Evolutionary conservation across 306 rosid species (phyloP).

Genomic region (Alnus glutinosa): DNA sequence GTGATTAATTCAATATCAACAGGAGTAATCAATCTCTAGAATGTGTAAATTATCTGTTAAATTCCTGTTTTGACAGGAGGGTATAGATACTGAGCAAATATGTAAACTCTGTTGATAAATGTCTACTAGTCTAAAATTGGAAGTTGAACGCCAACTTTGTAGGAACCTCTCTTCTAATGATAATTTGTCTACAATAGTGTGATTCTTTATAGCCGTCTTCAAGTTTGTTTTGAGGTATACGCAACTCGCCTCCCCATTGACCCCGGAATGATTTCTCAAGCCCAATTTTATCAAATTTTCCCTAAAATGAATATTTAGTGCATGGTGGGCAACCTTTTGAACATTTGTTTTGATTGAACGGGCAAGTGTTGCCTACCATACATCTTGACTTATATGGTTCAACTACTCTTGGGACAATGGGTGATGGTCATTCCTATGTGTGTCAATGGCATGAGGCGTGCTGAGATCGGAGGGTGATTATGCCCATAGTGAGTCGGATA

Average conservation of each 20-base stretch:
- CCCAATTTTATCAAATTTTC: not conserved
- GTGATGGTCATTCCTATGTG: too few species aligned
- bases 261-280: not conserved
- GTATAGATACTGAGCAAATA: not conserved
- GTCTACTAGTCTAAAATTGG: conserved; percentile 6
- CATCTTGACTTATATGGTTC: too few species aligned
- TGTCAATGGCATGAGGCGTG: too few species aligned
- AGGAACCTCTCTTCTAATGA: not conserved
- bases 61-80: not conserved
- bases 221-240: not conserved
- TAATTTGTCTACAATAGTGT: not conserved
- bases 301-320: not conserved
- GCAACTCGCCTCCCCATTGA: not conserved
- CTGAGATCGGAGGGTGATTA: too few species aligned
- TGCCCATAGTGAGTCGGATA: too few species aligned
- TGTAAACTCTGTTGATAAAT: conserved; percentile 19
- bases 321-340: not conserved
- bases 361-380: not conserved
- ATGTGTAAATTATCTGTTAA: conserved; percentile 6
- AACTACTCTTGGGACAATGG: too few species aligned
- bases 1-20: conserved; percentile 34
- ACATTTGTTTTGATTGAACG: not conserved
- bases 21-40: conserved; percentile 22
- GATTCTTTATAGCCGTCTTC: not conserved
- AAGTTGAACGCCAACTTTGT: conserved; percentile 9